Conservation (phyloP, 2,329 filamentous ascomycete genomes). For the Basipetospora chlamydospora region DNA sequence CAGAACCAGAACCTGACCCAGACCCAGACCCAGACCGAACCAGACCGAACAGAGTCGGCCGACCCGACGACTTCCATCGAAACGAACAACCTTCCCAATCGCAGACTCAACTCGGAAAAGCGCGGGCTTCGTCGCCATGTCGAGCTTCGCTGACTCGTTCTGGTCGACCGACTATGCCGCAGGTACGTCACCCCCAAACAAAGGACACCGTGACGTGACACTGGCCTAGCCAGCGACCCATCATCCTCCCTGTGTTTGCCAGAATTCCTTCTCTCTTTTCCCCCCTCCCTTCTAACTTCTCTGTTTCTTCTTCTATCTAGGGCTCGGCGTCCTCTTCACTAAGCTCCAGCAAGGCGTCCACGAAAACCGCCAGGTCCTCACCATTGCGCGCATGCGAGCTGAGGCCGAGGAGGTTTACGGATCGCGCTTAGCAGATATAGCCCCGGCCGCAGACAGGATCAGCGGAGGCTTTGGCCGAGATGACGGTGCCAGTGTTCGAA, state of each 20-base stretch:
- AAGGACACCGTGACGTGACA: not conserved
- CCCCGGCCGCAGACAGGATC: slow-evolving; percentile 67
- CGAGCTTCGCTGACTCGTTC: slow-evolving; percentile 87
- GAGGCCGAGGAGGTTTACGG: slow-evolving; percentile 90
- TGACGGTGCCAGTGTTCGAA: slow-evolving; percentile 89
- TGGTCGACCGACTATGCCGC: slow-evolving; percentile 97
- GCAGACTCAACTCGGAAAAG: too few relatives aligned
- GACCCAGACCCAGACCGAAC: too few relatives aligned
- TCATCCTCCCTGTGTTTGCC: not conserved
- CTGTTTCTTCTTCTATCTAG: too few relatives aligned
- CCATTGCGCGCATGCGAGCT: slow-evolving; percentile 82
- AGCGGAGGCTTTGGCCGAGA: slow-evolving; percentile 74
- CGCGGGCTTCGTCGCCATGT: slow-evolving; percentile 41
- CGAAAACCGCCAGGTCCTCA: slow-evolving; percentile 89
- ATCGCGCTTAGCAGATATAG: slow-evolving; percentile 65
- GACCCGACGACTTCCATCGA: too few relatives aligned
- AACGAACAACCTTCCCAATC: too few relatives aligned
- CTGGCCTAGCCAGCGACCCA: too few relatives aligned
- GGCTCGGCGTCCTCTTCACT: slow-evolving; percentile 83
- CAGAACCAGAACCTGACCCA: too few relatives aligned
- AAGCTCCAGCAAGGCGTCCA: slow-evolving; percentile 94
- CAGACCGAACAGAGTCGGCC: too few relatives aligned
- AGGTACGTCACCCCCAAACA: slow-evolving; percentile 38
- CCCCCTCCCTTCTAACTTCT: too few relatives aligned
- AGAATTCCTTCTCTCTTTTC: too few relatives aligned